Base-by-base conservation (phyloP, 2,329 filamentous ascomycete genomes). In the Massarina eburnea region DNA sequence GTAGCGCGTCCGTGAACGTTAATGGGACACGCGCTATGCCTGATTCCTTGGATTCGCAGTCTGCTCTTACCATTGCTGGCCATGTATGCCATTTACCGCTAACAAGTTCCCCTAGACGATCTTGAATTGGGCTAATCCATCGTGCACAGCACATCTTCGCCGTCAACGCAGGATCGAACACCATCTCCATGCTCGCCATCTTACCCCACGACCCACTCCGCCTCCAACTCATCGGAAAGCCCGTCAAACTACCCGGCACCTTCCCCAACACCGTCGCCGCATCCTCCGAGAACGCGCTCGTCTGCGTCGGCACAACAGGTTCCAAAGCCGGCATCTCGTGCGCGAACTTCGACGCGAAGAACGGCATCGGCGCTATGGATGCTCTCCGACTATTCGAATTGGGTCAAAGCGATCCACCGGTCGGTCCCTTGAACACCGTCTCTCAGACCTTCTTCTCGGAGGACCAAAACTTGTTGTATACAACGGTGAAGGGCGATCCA, bases 401-500 rank as follows among this genome's bases (percentile, higher is more conserved):
- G 1, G 64, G 68, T 1, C 83, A 85, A 58, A 76, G 74, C 0
- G 84, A 79, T 0, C 83, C 83, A 0, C 81, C 83, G 0, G 62
- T 70, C 0, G 83, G 82, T 0, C 81, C 82, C 0, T 64, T 70
- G 2, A 83, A 83, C 62, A 83, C 79, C 0, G 73, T 85, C 2
- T 83, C 82, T 0, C 81, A 85, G 7, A 72, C 76, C 0, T 80
- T 84, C 60, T 85, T 84, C 67, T 80, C 79, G 1, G 63, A 64
- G 0, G 80, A 85, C 41, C 74, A 80, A 49, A 67, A 61, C 0
- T 73, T 66, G 2, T 67, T 86, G 0, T 74, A 79, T 40, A 73
- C 78, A 0, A 82, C 79, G 1, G 80, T 85, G 32, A 86, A 86
- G 64, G 83, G 83, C 1, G 73, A 84, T 43, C 79, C 79, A 0